These are phyloP conservation scores for Fragaria ananassa DNA, from an alignment of 306 rosid genomes.

Conservation along the genomic window DNA sequence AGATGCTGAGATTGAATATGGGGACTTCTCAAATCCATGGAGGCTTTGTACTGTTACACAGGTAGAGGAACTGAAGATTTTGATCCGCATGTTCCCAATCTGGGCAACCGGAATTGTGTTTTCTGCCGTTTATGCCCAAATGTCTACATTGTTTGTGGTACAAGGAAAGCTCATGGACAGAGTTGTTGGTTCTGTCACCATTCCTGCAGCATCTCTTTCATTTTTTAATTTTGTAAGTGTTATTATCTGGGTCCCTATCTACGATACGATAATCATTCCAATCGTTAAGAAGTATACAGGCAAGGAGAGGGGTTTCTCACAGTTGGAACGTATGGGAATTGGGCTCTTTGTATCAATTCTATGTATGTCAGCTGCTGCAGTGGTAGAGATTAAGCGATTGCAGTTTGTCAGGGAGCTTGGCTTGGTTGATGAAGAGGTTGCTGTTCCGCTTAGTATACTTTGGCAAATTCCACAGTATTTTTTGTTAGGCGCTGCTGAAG, in stretches of 20 bases:
- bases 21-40: slow-evolving; percentile 25
- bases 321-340: slow-evolving; percentile 35
- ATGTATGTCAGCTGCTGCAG: slow-evolving; percentile 32
- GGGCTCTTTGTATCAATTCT: slow-evolving; percentile 22
- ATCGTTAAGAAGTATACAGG: slow-evolving; percentile 23
- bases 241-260: slow-evolving; percentile 27
- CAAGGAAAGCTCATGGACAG: slow-evolving; percentile 41
- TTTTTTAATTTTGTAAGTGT: slow-evolving; percentile 12
- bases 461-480: slow-evolving; percentile 36
- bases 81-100: slow-evolving; percentile 34
- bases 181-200: slow-evolving; percentile 18
- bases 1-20: slow-evolving; percentile 1
- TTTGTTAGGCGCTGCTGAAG: slow-evolving; percentile 30
- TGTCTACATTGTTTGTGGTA: slow-evolving; percentile 39
- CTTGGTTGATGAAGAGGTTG: slow-evolving; percentile 4
- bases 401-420: slow-evolving; percentile 27
- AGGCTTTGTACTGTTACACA: slow-evolving; percentile 36
- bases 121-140: slow-evolving; percentile 31
- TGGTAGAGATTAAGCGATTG: slow-evolving; percentile 25
- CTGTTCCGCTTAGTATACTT: slow-evolving; percentile 27
- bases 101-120: slow-evolving; percentile 37
- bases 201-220: slow-evolving; percentile 37
- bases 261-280: slow-evolving; percentile 28
- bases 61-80: slow-evolving; percentile 36
- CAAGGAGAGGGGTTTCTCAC: slow-evolving; percentile 28